Conservation (phyloP, 176 grass and related monocot genomes). For the Avena insularis region DNA sequence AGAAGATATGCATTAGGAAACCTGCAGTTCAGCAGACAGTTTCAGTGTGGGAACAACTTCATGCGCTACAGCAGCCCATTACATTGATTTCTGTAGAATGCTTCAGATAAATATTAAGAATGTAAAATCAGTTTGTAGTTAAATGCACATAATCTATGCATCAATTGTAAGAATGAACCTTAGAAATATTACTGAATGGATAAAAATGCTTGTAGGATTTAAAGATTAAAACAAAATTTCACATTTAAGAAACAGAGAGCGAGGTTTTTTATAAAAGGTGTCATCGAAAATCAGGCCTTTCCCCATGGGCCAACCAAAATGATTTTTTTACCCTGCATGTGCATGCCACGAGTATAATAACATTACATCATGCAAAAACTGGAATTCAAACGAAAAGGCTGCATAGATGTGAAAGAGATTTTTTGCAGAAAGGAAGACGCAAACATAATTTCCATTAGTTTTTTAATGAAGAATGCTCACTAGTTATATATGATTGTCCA, state of each 20-base stretch:
- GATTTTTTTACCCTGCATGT: neutral
- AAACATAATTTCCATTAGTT: neutral
- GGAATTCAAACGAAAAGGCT: conserved; percentile 17
- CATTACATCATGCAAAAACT: neutral
- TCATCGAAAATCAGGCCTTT: conserved; percentile 24
- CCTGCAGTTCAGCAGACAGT: conserved; percentile 50
- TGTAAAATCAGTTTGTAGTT: neutral
- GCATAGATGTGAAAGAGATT: neutral
- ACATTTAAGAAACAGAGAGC: conserved; percentile 8
- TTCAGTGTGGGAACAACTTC: conserved; percentile 28
- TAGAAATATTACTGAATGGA: neutral
- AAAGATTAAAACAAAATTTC: conserved; percentile 7
- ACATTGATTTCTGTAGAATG: neutral
- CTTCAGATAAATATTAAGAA: conserved; percentile 29
- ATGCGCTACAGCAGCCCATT: neutral
- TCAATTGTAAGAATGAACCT: neutral
- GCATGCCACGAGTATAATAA: conserved; percentile 21
- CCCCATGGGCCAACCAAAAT: conserved; percentile 2
- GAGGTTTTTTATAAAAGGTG: conserved; percentile 20
- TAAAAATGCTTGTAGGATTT: neutral
- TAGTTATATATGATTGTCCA: neutral
- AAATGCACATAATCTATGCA: conserved; percentile 17
- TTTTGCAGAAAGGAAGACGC: neutral
- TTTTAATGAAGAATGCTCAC: neutral
- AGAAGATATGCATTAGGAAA: conserved; percentile 91